Evolutionary conservation across 177 flowering plant species (phyloP).

Genomic region (Telopea speciosissima): DNA sequence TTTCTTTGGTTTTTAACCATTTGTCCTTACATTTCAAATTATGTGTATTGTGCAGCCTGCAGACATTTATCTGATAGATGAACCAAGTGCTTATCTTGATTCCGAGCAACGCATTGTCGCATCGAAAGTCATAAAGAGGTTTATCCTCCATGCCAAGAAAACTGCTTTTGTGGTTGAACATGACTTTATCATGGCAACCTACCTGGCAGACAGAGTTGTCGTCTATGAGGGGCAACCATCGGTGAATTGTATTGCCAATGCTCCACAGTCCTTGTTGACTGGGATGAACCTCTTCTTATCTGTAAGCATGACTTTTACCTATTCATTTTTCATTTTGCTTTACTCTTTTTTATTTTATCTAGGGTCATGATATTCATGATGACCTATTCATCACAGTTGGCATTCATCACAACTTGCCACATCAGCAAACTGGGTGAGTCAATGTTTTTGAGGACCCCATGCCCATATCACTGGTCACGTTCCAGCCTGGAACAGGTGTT

Average conservation of each 20-base stretch:
- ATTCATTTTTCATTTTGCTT: neutral
- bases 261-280: constrained; percentile 70
- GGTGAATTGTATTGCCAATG: constrained; percentile 57
- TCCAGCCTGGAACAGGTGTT: too few species aligned
- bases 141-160: constrained; percentile 74
- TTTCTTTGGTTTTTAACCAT: constrained; percentile 21
- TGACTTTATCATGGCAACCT: constrained; percentile 80
- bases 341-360: neutral
- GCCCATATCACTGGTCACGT: too few species aligned
- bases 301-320: constrained; percentile 37
- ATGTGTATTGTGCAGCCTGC: constrained; percentile 80
- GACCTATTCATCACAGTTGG: too few species aligned
- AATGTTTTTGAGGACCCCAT: too few species aligned
- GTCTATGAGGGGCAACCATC: constrained; percentile 72
- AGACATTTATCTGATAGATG: constrained; percentile 92
- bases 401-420: too few species aligned
- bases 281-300: constrained; percentile 88
- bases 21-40: constrained; percentile 45
- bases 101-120: constrained; percentile 99
- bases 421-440: too few species aligned
- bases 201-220: constrained; percentile 70
- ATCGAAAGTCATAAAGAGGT: constrained; percentile 90
- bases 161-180: constrained; percentile 89
- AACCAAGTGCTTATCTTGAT: constrained; percentile 98
- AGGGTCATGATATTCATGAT: too few species aligned